Percentiles rank a stretch among this genome's conserved stretches.
These are phyloP conservation scores for Candida andamanensis DNA, from an alignment of 805 yeast genomes.

Conservation along the genomic window DNA sequence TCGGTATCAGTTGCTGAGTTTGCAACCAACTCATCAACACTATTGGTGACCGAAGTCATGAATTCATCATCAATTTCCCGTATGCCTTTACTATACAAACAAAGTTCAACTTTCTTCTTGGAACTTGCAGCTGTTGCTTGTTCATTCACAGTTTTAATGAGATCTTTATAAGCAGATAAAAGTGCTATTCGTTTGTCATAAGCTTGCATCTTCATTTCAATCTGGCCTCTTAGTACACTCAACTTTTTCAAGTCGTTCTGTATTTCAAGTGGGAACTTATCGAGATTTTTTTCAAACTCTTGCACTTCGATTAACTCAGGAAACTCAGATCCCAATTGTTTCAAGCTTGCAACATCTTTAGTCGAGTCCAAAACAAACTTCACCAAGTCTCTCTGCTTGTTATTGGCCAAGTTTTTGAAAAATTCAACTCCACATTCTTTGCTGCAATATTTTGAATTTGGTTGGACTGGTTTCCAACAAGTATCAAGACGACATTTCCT, in stretches of 20 bases:
- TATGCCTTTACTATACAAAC: constrained; percentile 8
- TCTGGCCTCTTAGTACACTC: constrained; percentile 12
- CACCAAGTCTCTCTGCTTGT: constrained; percentile 8
- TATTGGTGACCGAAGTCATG: constrained; percentile 2
- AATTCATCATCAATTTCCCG: constrained; percentile 4
- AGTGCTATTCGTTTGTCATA: constrained; percentile 12
- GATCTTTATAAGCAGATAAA: constrained; percentile 30
- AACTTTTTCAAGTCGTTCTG: constrained; percentile 16
- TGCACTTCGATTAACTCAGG: constrained; percentile 39
- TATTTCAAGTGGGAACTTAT: constrained; percentile 15
- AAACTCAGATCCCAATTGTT: constrained; percentile 27
- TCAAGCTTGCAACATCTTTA: constrained; percentile 14
- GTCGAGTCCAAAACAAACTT: constrained; percentile 16
- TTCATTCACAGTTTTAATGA: constrained; percentile 35
- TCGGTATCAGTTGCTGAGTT: constrained; percentile 2
- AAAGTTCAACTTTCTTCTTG: constrained; percentile 12
- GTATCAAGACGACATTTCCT: constrained; percentile 60
- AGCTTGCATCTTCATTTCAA: constrained; percentile 11
- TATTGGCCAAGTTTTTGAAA: constrained; percentile 8
- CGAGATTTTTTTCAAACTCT: constrained; percentile 15
- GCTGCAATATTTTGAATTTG: constrained; percentile 65
- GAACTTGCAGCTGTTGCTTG: constrained; percentile 13
- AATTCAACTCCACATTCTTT: constrained; percentile 61
- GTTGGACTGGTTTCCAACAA: constrained; percentile 53
- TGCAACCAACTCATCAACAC: constrained; percentile 2